A percentile compares a stretch with the other conserved stretches of the same genome.
Evolutionary conservation across 495 filamentous ascomycete genomes (phyloP).

Genomic region (Astrothelium macrocarpum): DNA sequence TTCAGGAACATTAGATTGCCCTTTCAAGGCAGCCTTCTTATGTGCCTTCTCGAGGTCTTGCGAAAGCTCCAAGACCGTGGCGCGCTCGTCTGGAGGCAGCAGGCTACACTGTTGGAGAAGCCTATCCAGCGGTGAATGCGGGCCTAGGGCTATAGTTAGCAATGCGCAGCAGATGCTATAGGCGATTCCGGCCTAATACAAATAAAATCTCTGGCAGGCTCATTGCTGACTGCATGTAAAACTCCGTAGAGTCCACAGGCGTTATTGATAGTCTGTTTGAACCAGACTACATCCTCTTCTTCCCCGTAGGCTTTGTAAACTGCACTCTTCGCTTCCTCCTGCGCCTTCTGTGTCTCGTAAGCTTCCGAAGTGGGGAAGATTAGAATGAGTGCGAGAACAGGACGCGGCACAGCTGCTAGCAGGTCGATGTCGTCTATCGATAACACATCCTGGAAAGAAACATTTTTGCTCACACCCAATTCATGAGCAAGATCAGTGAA

Average conservation of each 20-base stretch:
- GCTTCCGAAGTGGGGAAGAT: constrained; percentile 63
- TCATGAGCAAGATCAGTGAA: constrained; percentile 66
- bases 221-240: constrained; percentile 64
- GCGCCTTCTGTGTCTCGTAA: constrained; percentile 54
- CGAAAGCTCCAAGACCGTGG: constrained; percentile 63
- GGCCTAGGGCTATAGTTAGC: constrained; percentile 2
- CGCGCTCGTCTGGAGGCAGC: constrained; percentile 48
- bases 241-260: constrained; percentile 80
- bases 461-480: constrained; percentile 56
- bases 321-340: constrained; percentile 49
- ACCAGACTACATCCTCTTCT: constrained; percentile 66
- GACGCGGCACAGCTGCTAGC: constrained; percentile 56
- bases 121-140: constrained; percentile 38
- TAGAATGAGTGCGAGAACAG: constrained; percentile 70
- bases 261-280: constrained; percentile 81
- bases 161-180: background rate
- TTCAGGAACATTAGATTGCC: constrained; percentile 65
- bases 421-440: constrained; percentile 70
- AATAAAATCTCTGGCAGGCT: constrained; percentile 40
- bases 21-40: constrained; percentile 55
- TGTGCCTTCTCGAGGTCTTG: constrained; percentile 63
- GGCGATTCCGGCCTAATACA: background rate
- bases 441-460: constrained; percentile 76
- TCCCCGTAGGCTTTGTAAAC: constrained; percentile 42
- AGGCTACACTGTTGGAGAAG: constrained; percentile 41